Percentiles rank a stretch among this genome's conserved stretches.
phyloP scores from a whole-genome alignment of 768 basidiomycete genomes.

The Kwoniella shandongensis region DNA sequence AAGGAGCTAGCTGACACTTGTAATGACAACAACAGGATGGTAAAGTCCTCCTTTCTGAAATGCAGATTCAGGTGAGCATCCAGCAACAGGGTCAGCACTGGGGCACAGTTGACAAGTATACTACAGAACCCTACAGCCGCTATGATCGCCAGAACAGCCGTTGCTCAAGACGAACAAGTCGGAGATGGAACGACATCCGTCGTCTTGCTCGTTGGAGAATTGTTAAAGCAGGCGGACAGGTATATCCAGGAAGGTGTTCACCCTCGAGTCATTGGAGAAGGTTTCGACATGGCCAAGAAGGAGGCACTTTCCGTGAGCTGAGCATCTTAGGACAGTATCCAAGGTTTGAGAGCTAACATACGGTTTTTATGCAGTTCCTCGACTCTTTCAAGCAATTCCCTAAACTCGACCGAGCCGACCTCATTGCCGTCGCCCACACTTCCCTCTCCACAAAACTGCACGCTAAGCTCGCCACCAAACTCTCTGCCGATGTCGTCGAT shows the following conservation, averaged over 20 bases:
- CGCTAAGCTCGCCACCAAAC: conserved; percentile 73
- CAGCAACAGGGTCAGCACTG: neutral
- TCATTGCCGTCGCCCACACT: conserved; percentile 92
- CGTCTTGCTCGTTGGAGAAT: conserved; percentile 89
- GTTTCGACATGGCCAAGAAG: conserved; percentile 97
- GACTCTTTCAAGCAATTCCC: conserved; percentile 73
- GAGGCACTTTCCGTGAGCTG: conserved; percentile 75
- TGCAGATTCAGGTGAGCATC: conserved; percentile 75
- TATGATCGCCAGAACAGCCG: conserved; percentile 97
- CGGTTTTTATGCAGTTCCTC: conserved; percentile 68
- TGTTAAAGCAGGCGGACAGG: conserved; percentile 95
- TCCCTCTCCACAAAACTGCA: conserved; percentile 93
- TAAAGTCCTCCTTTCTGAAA: conserved; percentile 95
- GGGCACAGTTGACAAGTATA: neutral
- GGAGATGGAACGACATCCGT: conserved; percentile 98
- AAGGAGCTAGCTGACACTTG: neutral
- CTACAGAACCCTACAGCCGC: conserved; percentile 87
- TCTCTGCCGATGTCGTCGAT: conserved; percentile 91
- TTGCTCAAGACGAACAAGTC: conserved; percentile 97
- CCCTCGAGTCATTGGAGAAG: conserved; percentile 90
- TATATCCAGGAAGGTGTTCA: conserved; percentile 98
- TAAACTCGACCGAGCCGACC: conserved; percentile 79
- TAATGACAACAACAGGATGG: conserved; percentile 67
- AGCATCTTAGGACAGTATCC: too few species aligned
- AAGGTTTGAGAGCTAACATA: neutral